Evolutionary conservation across 257 asterid genomes (phyloP).

Genomic region (Rehmannia glutinosa): DNA sequence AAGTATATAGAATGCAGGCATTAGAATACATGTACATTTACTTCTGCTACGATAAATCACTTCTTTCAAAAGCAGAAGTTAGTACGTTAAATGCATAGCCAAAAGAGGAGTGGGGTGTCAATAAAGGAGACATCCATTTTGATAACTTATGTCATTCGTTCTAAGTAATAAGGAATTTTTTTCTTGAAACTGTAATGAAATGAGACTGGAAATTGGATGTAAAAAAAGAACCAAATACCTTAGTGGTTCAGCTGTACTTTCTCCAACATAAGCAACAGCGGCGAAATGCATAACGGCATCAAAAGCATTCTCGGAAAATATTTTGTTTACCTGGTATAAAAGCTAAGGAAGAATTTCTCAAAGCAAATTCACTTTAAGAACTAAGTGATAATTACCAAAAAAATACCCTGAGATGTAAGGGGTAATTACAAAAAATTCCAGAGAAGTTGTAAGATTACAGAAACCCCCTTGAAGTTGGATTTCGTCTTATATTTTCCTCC

Average conservation of each 20-base stretch:
- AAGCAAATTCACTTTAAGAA: neutral
- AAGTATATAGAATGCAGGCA: neutral
- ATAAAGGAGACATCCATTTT: too few species aligned
- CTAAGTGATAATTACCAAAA: too few species aligned
- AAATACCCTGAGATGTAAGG: too few species aligned
- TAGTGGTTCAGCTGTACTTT: slow-evolving; percentile 75
- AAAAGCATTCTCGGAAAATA: slow-evolving; percentile 65
- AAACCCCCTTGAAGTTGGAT: too few species aligned
- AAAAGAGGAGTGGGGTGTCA: too few species aligned
- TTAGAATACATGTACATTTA: neutral
- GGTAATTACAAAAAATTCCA: too few species aligned
- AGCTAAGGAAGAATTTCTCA: slow-evolving; percentile 20
- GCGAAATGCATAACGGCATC: slow-evolving; percentile 93
- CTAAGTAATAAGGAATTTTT: neutral
- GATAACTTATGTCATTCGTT: too few species aligned
- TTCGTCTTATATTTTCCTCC: too few species aligned
- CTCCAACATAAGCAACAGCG: slow-evolving; percentile 91
- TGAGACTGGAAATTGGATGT: neutral
- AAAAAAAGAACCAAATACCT: slow-evolving; percentile 28
- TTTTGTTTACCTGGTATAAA: slow-evolving; percentile 41
- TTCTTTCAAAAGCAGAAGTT: too few species aligned
- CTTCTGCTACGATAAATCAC: too few species aligned
- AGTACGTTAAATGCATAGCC: too few species aligned
- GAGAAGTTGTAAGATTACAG: too few species aligned
- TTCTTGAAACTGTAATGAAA: neutral